phyloP scores from a whole-genome alignment of 2,329 filamentous ascomycete genomes.

The Aspergillus unguis region DNA sequence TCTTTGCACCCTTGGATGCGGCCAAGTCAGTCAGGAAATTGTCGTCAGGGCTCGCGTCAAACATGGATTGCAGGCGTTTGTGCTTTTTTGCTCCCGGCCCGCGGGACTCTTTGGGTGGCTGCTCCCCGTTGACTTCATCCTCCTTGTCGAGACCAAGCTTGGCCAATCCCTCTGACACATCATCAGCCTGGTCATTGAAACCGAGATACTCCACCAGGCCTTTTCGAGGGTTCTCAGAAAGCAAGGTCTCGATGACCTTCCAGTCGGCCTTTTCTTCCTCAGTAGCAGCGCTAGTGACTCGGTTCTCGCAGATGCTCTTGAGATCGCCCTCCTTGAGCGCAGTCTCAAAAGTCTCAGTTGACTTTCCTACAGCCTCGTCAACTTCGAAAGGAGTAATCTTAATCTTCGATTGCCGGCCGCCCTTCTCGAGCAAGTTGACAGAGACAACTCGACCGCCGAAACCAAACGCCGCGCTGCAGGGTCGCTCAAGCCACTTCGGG shows the following conservation, averaged over 20 bases:
- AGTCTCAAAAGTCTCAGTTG: slow-evolving; percentile 82
- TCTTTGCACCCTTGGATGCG: slow-evolving; percentile 86
- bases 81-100: slow-evolving; percentile 54
- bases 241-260: slow-evolving; percentile 87
- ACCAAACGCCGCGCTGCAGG: slow-evolving; percentile 83
- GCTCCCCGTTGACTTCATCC: slow-evolving; percentile 43
- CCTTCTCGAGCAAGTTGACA: slow-evolving; percentile 57
- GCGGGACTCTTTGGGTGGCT: slow-evolving; percentile 47
- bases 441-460: slow-evolving; percentile 94
- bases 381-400: slow-evolving; percentile 84
- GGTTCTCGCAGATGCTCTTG: slow-evolving; percentile 71
- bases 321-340: slow-evolving; percentile 76
- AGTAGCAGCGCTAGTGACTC: slow-evolving; percentile 69
- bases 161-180: slow-evolving; percentile 42
- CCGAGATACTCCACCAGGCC: slow-evolving; percentile 86
- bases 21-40: slow-evolving; percentile 83
- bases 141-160: slow-evolving; percentile 43
- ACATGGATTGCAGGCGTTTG: slow-evolving; percentile 70
- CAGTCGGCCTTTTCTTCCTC: slow-evolving; percentile 96
- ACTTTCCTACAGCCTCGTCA: slow-evolving; percentile 77
- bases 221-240: slow-evolving; percentile 78
- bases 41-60: slow-evolving; percentile 71
- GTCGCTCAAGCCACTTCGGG: slow-evolving; percentile 85
- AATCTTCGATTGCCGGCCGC: slow-evolving; percentile 70
- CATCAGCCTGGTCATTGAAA: slow-evolving; percentile 64